These are phyloP conservation scores for Trypethelium eluteriae DNA, from an alignment of 495 filamentous ascomycete species.

Conservation along the genomic window DNA sequence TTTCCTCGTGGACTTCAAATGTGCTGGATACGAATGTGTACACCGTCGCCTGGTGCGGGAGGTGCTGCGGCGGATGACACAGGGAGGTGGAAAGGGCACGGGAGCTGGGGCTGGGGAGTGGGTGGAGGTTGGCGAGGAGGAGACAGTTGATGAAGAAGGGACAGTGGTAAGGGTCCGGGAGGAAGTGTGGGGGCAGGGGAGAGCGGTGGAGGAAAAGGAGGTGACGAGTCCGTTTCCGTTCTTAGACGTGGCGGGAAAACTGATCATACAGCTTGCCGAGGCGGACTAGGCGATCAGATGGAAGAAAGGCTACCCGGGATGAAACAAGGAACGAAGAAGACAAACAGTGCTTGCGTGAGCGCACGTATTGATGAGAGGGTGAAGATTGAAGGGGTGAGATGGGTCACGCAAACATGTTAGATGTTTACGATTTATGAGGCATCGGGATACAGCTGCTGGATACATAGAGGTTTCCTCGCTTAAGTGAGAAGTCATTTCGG, in stretches of 20 bases:
- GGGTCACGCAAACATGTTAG: too few relatives aligned
- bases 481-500: too few relatives aligned
- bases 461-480: too few relatives aligned
- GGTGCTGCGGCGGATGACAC: slow-evolving; percentile 18
- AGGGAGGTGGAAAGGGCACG: slow-evolving; percentile 22
- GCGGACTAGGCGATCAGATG: slow-evolving; percentile 36
- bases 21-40: slow-evolving; percentile 89
- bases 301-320: too few relatives aligned
- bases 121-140: slow-evolving; percentile 30
- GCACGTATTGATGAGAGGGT: too few relatives aligned
- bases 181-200: slow-evolving; percentile 34
- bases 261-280: slow-evolving; percentile 71
- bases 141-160: slow-evolving; percentile 24
- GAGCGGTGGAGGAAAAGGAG: slow-evolving; percentile 55
- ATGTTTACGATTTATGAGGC: too few relatives aligned
- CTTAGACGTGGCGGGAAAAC: slow-evolving; percentile 60
- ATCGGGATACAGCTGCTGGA: too few relatives aligned
- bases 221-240: slow-evolving; percentile 71
- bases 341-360: not conserved
- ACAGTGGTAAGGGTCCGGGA: slow-evolving; percentile 30
- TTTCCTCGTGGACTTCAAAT: slow-evolving; percentile 97
- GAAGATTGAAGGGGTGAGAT: too few relatives aligned
- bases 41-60: slow-evolving; percentile 35
- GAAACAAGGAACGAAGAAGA: not conserved
- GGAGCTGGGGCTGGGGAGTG: slow-evolving; percentile 24